Evolutionary conservation across 2,329 filamentous ascomycete genomes (phyloP), one percentile per base, ranked within the genome.

Genomic region (Alternaria hordeiaustralica): DNA sequence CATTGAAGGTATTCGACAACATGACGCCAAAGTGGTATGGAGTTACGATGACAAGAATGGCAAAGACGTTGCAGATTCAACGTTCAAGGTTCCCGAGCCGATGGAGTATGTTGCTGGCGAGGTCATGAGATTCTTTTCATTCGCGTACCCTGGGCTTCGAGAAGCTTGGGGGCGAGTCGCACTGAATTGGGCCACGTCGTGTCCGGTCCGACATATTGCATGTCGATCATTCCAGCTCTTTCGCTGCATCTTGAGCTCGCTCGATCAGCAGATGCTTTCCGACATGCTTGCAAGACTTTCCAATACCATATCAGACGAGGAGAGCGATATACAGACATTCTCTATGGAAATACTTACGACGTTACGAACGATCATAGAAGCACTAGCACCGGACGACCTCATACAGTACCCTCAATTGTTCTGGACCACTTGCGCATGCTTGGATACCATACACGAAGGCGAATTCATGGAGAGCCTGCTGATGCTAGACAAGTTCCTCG

Each of bases 151-250:
- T 5, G 90, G 91, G 1, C 91, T 99, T 66, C 93, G 94, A 73
- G 93, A 97, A 71, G 88, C 95, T 56, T 98, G 95, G 95, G 93
- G 92, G 8, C 92, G 93, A 67, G 87, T 97, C 30, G 95, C 95
- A 0, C 83, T 99, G 66, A 94, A 91, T 11, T 99, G 96, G 96
- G 96, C 96, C 10, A 98, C 96, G 0, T 97, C 94, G 4, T 99
- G 96, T 77, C 93, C 96, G 0, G 96, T 99, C 6, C 87, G 95
- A 53, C 96, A 99, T 82, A 85, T 99, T 55, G 96, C 96, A 2
- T 99, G 96, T 77, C 90, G 96, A 26, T 99, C 96, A 0, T 98
- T 99, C 81, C 96, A 99, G 77, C 91, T 99, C 11, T 99, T 97
- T 82, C 88, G 96, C 30, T 98, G 95, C 76, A 94, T 98, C 58